Conservation (phyloP, 345 rosid species). For the Arabidopsis arenosa region DNA sequence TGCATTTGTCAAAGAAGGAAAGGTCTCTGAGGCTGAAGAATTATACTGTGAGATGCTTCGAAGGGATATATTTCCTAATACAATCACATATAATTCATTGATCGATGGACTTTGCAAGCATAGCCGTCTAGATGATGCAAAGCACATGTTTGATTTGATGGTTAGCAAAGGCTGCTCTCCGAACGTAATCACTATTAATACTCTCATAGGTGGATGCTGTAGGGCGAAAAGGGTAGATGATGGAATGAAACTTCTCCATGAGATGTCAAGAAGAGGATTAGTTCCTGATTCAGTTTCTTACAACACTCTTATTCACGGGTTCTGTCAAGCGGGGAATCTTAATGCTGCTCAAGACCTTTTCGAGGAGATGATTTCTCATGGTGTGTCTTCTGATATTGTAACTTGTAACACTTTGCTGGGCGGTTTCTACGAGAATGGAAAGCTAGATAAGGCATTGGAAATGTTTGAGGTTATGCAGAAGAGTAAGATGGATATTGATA, state of each 20-base stretch:
- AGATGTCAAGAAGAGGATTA: neutral
- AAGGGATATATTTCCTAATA: neutral
- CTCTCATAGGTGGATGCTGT: neutral
- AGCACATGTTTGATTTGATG: neutral
- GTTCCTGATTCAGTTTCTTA: neutral
- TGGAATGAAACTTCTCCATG: neutral
- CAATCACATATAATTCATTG: neutral
- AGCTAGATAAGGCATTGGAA: neutral
- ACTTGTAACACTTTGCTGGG: neutral
- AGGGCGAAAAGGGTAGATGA: neutral
- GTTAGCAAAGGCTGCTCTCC: neutral
- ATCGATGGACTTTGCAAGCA: slow-evolving; percentile 12
- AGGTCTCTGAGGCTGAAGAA: neutral
- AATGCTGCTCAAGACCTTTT: neutral
- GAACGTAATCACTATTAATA: neutral
- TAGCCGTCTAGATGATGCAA: neutral
- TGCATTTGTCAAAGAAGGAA: neutral
- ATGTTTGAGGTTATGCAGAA: neutral
- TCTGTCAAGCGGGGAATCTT: neutral
- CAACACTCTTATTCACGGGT: neutral
- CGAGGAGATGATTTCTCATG: neutral
- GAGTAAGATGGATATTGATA: neutral
- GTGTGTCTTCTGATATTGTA: neutral
- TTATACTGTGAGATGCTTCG: neutral
- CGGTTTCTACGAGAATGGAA: neutral